Conservation (phyloP, 2,329 filamentous ascomycete species). For the Pseudonectria foliicola region DNA sequence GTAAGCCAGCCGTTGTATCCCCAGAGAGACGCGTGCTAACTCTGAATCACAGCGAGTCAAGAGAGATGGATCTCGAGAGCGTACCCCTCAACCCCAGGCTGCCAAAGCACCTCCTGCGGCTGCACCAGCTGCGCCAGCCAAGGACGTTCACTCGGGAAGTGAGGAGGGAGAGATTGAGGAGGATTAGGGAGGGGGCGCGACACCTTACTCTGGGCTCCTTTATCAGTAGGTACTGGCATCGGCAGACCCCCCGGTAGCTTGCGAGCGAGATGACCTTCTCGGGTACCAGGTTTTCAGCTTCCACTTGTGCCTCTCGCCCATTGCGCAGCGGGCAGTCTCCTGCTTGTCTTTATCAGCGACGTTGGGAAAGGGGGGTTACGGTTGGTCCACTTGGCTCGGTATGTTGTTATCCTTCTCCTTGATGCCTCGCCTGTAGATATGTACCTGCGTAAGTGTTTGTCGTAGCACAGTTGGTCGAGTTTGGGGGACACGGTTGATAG, state of each 20-base stretch:
- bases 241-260: constrained; percentile 14
- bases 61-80: constrained; percentile 54
- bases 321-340: not conserved
- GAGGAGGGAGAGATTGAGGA: constrained; percentile 99
- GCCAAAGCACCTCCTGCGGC: constrained; percentile 42
- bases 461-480: too few species aligned
- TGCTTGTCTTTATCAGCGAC: not conserved
- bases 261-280: constrained; percentile 22
- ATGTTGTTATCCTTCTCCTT: too few species aligned
- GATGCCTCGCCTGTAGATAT: too few species aligned
- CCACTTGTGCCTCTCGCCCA: not conserved
- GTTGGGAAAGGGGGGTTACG: too few species aligned
- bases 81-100: constrained; percentile 51
- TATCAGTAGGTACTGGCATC: constrained; percentile 22
- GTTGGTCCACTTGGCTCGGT: too few species aligned
- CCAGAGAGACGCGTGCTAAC: constrained; percentile 18
- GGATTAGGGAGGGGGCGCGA: constrained; percentile 36
- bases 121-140: constrained; percentile 19
- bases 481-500: too few species aligned
- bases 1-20: constrained; percentile 30
- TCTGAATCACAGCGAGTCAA: constrained; percentile 42
- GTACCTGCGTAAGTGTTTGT: too few species aligned
- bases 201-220: constrained; percentile 6
- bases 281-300: constrained; percentile 18
- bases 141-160: constrained; percentile 64